These are phyloP conservation scores for Leishmania gerbilli DNA, from an alignment of 208 protist species.

Conservation along the genomic window DNA sequence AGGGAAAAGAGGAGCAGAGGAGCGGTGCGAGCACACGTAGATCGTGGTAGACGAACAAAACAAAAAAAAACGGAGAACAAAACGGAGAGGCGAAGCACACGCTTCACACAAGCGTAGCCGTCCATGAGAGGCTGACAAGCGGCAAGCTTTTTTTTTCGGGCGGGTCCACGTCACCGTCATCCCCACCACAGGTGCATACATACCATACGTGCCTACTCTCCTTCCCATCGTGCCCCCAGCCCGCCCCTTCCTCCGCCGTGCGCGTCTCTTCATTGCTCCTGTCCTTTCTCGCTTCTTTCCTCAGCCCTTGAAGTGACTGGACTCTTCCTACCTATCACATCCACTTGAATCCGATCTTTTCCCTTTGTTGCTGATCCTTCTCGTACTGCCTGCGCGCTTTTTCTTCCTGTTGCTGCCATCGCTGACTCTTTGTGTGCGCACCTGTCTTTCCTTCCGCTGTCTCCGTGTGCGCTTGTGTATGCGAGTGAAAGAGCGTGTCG, in stretches of 20 bases:
- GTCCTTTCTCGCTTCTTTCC: background rate
- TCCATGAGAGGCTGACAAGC: background rate
- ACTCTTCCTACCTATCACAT: background rate
- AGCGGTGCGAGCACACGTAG: background rate
- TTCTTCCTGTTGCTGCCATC: background rate
- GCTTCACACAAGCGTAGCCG: background rate
- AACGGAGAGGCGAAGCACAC: background rate
- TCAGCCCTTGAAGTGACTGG: background rate
- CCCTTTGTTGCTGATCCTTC: background rate
- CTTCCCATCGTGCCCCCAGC: background rate
- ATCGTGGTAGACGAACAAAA: background rate
- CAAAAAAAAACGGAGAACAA: background rate
- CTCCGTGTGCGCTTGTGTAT: background rate
- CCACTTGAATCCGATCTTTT: background rate
- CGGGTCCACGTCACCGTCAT: background rate
- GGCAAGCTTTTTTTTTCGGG: too few relatives aligned
- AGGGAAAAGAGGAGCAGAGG: background rate
- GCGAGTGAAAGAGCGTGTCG: background rate
- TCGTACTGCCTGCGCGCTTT: background rate
- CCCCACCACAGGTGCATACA: background rate
- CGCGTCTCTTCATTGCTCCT: background rate
- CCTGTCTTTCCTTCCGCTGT: background rate
- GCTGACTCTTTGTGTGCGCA: background rate
- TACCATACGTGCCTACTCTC: background rate
- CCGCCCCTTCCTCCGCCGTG: background rate